These are phyloP conservation scores for Aureobasidium subglaciale DNA, from an alignment of 2,329 filamentous ascomycete genomes.

Conservation along the genomic window DNA sequence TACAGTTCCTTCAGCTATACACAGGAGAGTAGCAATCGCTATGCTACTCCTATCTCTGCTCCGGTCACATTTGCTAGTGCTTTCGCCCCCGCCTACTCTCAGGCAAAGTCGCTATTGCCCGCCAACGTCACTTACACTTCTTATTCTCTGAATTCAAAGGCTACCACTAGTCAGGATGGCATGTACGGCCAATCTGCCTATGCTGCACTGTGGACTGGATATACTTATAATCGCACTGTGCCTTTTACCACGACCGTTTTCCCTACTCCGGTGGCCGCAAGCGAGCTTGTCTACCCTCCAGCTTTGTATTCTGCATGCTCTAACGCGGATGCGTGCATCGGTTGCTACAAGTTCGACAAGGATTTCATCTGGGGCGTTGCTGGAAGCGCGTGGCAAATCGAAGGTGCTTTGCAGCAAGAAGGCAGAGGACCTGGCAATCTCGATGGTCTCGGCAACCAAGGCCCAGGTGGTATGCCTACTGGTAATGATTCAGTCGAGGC, in stretches of 20 bases:
- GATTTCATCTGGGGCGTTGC: slow-evolving; percentile 32
- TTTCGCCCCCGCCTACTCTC: background rate
- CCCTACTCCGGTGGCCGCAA: slow-evolving; percentile 48
- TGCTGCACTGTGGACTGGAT: slow-evolving; percentile 21
- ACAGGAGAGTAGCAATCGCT: background rate
- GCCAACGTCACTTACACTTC: background rate
- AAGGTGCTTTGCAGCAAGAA: slow-evolving; percentile 19
- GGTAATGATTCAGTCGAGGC: slow-evolving; percentile 27
- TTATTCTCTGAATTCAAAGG: background rate
- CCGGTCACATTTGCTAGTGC: background rate
- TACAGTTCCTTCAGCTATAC: slow-evolving; percentile 3
- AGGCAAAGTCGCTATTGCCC: background rate
- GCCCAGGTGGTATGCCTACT: slow-evolving; percentile 28
- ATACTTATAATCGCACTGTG: background rate
- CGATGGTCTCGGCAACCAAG: slow-evolving; percentile 27
- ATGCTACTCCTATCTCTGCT: background rate
- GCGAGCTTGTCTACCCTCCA: slow-evolving; percentile 50
- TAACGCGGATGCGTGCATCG: slow-evolving; percentile 20
- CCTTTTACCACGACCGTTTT: slow-evolving; percentile 42
- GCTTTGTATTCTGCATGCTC: slow-evolving; percentile 41
- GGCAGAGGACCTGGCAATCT: slow-evolving; percentile 18
- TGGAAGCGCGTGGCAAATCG: slow-evolving; percentile 21
- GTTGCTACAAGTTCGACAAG: slow-evolving; percentile 45
- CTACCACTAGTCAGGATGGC: background rate
- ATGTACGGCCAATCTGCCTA: slow-evolving; percentile 35